Evolutionary conservation across 2,329 filamentous ascomycete genomes (phyloP).

Genomic region (Colletotrichum cordylinicola): DNA sequence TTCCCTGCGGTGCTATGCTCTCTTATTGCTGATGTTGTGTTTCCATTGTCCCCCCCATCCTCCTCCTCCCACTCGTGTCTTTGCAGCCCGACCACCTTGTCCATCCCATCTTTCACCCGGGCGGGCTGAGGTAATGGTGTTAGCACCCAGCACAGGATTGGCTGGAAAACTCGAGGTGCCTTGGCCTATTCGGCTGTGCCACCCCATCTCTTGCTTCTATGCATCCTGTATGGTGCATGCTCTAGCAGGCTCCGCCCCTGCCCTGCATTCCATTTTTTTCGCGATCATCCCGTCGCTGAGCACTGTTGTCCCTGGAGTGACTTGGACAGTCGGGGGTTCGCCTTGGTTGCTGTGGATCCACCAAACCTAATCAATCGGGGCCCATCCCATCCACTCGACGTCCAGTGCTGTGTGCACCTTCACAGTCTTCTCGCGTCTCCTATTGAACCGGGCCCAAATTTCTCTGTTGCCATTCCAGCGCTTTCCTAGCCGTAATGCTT

Average conservation of each 20-base stretch:
- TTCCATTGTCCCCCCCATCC: not conserved
- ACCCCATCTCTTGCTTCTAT: constrained; percentile 4
- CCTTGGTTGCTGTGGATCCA: constrained; percentile 19
- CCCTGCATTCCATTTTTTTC: constrained; percentile 11
- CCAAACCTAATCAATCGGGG: constrained; percentile 19
- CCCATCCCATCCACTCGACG: not conserved
- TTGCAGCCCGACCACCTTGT: not conserved
- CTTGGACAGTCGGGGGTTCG: not conserved
- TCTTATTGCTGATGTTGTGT: not conserved
- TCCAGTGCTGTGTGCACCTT: not conserved
- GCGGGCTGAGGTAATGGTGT: not conserved
- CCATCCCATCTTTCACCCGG: not conserved
- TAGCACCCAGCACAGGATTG: not conserved
- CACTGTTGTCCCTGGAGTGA: not conserved
- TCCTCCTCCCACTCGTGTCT: not conserved
- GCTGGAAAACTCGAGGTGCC: not conserved
- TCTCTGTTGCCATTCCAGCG: constrained; percentile 12
- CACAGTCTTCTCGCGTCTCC: not conserved
- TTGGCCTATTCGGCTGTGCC: not conserved
- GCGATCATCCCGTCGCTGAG: constrained; percentile 1
- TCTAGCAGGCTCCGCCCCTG: constrained; percentile 14
- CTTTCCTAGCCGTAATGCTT: constrained; percentile 1
- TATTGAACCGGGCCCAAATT: constrained; percentile 4
- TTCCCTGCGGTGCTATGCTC: not conserved
- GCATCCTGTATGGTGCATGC: not conserved